Percentiles rank a stretch among this genome's conserved stretches.
These are phyloP conservation scores for Globisporangium heterothallicum DNA, from an alignment of 352 stramenopile genomes.

Conservation along the genomic window DNA sequence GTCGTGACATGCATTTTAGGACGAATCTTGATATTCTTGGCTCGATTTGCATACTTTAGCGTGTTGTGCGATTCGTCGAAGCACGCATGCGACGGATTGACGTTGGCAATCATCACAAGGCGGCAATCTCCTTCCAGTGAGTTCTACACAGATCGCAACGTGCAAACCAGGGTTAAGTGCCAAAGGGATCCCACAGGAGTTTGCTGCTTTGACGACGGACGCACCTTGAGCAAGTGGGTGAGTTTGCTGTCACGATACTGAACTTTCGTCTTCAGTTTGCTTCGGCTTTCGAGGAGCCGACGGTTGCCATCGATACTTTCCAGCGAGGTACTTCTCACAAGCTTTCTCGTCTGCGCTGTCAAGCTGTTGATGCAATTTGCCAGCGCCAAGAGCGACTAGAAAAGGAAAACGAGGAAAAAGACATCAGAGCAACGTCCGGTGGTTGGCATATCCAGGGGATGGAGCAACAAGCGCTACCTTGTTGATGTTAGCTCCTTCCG, in stretches of 20 bases:
- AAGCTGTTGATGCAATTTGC: constrained; percentile 91
- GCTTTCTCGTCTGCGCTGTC: constrained; percentile 24
- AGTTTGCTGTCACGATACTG: constrained; percentile 87
- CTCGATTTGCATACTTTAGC: constrained; percentile 85
- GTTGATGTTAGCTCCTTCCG: constrained; percentile 65
- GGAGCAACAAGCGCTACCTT: too few species aligned
- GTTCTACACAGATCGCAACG: constrained; percentile 25
- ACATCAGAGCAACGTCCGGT: background rate
- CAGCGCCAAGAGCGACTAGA: constrained; percentile 62
- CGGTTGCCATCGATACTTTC: constrained; percentile 19
- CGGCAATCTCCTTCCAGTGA: constrained; percentile 87
- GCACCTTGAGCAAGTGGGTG: constrained; percentile 81
- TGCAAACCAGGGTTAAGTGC: too few species aligned
- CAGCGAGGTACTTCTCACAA: constrained; percentile 28
- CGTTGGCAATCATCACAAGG: constrained; percentile 88
- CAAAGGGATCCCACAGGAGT: too few species aligned
- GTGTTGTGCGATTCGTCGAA: constrained; percentile 91
- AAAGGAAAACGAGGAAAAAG: background rate
- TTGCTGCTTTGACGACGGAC: too few species aligned
- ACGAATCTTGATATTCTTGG: constrained; percentile 90
- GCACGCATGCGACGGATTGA: constrained; percentile 63
- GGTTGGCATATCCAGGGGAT: too few species aligned
- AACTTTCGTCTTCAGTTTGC: constrained; percentile 31
- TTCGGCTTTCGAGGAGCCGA: constrained; percentile 21
- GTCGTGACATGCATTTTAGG: constrained; percentile 82